Evolutionary conservation across 331 rosid species (phyloP).

Genomic region (Acacia pycnantha): DNA sequence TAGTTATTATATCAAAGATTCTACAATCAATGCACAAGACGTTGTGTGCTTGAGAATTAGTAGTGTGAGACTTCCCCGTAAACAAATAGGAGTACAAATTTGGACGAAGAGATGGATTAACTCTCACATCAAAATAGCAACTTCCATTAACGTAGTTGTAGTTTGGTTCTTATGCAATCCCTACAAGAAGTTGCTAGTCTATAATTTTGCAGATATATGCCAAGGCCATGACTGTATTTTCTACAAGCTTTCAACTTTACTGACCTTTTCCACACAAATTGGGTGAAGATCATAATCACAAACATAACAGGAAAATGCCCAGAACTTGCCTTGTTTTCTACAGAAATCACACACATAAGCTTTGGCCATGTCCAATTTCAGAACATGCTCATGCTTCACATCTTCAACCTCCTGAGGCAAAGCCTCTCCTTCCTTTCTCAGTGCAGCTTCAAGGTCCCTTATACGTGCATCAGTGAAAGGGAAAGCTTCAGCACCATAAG

Average conservation of each 20-base stretch:
- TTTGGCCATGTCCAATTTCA: slow-evolving; percentile 83
- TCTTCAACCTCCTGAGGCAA: slow-evolving; percentile 70
- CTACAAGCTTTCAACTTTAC: slow-evolving; percentile 32
- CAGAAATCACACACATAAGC: slow-evolving; percentile 85
- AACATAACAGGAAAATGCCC: slow-evolving; percentile 83
- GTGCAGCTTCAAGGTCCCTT: slow-evolving; percentile 61
- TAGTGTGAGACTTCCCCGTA: too few species aligned
- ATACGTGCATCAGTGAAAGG: slow-evolving; percentile 75
- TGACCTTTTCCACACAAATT: slow-evolving; percentile 56
- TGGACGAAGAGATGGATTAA: neutral
- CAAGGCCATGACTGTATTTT: neutral
- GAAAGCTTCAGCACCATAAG: slow-evolving; percentile 82
- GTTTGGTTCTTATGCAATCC: neutral
- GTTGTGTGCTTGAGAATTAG: neutral
- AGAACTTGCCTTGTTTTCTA: slow-evolving; percentile 68
- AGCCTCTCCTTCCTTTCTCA: slow-evolving; percentile 78
- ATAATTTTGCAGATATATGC: too few species aligned
- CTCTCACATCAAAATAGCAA: neutral
- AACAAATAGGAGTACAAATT: neutral
- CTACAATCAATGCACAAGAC: neutral
- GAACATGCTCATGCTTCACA: slow-evolving; percentile 81
- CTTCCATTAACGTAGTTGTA: neutral
- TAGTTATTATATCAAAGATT: too few species aligned
- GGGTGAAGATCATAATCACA: slow-evolving; percentile 97
- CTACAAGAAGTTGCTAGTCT: neutral